Evolutionary conservation across 345 rosid species (phyloP).

Genomic region (Aurinia saxatilis): DNA sequence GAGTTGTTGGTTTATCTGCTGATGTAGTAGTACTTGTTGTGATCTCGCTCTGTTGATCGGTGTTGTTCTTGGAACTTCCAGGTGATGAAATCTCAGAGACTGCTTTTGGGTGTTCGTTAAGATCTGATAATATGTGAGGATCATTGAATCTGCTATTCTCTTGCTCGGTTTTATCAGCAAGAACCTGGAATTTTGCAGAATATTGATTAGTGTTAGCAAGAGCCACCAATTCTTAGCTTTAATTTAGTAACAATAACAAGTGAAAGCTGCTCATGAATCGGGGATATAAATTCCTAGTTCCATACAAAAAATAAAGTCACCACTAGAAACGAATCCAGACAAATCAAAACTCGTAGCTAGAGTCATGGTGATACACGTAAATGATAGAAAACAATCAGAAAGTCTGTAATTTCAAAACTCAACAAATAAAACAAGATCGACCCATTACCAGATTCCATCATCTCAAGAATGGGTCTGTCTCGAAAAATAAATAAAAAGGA

Average conservation of each 20-base stretch:
- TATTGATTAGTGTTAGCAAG: background rate
- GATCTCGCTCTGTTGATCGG: conserved; percentile 39
- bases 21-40: conserved; percentile 30
- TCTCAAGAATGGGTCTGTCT: background rate
- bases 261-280: too few relatives aligned
- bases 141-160: conserved; percentile 7
- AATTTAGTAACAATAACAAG: background rate
- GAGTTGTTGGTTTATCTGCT: conserved; percentile 26
- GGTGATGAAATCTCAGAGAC: conserved; percentile 31
- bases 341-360: too few relatives aligned
- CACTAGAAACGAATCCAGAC: too few relatives aligned
- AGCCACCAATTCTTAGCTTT: background rate
- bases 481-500: background rate
- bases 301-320: too few relatives aligned
- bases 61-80: conserved; percentile 28
- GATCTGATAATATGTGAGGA: conserved; percentile 20
- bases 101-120: conserved; percentile 26
- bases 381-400: background rate
- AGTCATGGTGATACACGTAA: too few relatives aligned
- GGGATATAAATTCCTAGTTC: too few relatives aligned
- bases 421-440: background rate
- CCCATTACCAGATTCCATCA: background rate
- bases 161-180: background rate
- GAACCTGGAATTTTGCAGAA: background rate
- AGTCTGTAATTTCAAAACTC: background rate